phyloP scores from a whole-genome alignment of 2,329 filamentous ascomycete species.

The Microcyclospora tardicrescens region DNA sequence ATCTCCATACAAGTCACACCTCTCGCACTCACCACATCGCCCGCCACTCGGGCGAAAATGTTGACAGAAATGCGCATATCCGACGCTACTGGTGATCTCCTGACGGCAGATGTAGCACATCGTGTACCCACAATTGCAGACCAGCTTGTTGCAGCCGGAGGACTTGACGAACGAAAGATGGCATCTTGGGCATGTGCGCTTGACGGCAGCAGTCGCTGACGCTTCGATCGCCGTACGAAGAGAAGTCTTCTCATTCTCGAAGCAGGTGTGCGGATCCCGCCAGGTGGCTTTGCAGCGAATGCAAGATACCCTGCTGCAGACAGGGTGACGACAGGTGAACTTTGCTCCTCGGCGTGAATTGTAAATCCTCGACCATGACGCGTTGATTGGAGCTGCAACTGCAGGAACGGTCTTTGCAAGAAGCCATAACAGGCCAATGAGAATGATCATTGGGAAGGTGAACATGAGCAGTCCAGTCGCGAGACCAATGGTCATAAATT shows the following conservation, averaged over 20 bases:
- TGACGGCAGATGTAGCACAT: constrained; percentile 94
- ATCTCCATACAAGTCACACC: constrained; percentile 37
- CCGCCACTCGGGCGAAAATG: constrained; percentile 78
- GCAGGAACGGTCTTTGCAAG: constrained; percentile 6
- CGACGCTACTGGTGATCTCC: constrained; percentile 45
- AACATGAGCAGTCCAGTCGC: constrained; percentile 13
- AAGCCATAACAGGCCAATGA: constrained; percentile 28
- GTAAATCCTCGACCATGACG: constrained; percentile 47
- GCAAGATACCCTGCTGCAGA: constrained; percentile 61
- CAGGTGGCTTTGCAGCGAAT: constrained; percentile 70
- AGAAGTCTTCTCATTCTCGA: constrained; percentile 68
- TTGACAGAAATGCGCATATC: constrained; percentile 90
- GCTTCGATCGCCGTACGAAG: constrained; percentile 83
- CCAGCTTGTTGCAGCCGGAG: constrained; percentile 91
- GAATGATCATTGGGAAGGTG: constrained; percentile 38
- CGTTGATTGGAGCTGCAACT: constrained; percentile 10
- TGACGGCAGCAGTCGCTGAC: constrained; percentile 85
- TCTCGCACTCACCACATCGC: constrained; percentile 62
- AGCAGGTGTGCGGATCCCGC: constrained; percentile 80
- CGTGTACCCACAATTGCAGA: constrained; percentile 86
- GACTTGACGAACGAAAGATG: constrained; percentile 86
- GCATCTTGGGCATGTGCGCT: constrained; percentile 86
- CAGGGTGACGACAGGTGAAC: constrained; percentile 61
- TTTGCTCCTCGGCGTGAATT: constrained; percentile 59
- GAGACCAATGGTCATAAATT: constrained; percentile 35